Conservation (phyloP, 108 stramenopile species). For the Schizochytrium sp. region DNA sequence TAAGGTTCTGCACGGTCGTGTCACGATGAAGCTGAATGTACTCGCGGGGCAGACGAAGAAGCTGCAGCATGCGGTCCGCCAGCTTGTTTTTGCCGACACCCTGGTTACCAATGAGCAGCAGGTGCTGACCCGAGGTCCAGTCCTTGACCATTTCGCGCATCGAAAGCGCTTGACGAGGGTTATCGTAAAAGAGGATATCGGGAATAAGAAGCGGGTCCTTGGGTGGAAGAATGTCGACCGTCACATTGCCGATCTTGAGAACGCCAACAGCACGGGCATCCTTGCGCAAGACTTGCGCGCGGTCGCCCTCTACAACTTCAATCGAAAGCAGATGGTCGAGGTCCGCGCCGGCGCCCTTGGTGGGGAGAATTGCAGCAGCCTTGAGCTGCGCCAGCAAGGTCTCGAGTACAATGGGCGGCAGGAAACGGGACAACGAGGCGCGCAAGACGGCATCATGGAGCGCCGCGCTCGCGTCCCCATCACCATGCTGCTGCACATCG, state of each 20-base stretch:
- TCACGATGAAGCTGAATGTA: constrained; percentile 83
- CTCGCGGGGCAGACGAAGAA: constrained; percentile 65
- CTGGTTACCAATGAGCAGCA: constrained; percentile 71
- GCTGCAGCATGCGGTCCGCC: constrained; percentile 57
- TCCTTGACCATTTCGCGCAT: constrained; percentile 52
- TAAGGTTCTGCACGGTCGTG: constrained; percentile 63
- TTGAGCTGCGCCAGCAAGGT: background rate
- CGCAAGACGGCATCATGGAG: background rate
- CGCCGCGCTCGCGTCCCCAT: background rate
- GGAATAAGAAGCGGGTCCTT: constrained; percentile 44
- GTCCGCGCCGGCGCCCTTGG: background rate
- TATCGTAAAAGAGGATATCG: constrained; percentile 38
- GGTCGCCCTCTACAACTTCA: background rate
- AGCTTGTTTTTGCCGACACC: constrained; percentile 84
- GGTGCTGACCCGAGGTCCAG: constrained; percentile 52
- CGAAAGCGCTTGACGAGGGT: constrained; percentile 39
- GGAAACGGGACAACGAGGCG: background rate
- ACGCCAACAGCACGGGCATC: background rate
- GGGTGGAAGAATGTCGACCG: constrained; percentile 8
- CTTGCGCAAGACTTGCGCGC: background rate
- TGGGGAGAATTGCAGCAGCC: background rate
- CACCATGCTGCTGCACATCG: background rate
- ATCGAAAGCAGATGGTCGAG: background rate
- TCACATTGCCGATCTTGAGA: constrained; percentile 37
- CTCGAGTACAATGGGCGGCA: constrained; percentile 14